A percentile compares a stretch with the other conserved stretches of the same genome.
These are phyloP conservation scores for Deakozyma indianensis DNA, from an alignment of 805 yeast species.

Conservation along the genomic window DNA sequence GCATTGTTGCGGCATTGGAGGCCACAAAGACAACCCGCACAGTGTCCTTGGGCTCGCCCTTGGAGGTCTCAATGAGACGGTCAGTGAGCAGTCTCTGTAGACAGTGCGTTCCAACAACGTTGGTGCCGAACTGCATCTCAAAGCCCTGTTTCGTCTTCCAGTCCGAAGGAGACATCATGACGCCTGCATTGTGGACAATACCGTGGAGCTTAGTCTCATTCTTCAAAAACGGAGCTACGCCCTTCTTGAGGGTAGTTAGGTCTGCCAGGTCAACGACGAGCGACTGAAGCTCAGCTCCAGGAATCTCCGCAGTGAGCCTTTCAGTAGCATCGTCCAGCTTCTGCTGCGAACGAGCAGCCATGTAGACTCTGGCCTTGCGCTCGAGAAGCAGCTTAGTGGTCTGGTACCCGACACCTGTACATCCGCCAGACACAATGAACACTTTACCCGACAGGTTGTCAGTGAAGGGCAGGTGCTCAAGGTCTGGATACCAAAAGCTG, in stretches of 20 bases:
- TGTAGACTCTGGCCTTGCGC: slow-evolving; percentile 21
- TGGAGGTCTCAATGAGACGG: slow-evolving; percentile 21
- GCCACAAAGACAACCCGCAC: slow-evolving; percentile 29
- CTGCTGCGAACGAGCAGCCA: slow-evolving; percentile 21
- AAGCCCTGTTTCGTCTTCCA: slow-evolving; percentile 27
- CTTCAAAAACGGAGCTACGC: slow-evolving; percentile 17
- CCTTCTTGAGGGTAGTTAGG: slow-evolving; percentile 27
- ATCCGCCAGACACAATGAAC: slow-evolving; percentile 21
- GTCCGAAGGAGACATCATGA: slow-evolving; percentile 20
- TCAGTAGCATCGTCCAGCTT: slow-evolving; percentile 19
- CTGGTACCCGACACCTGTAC: slow-evolving; percentile 24
- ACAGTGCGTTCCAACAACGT: slow-evolving; percentile 30
- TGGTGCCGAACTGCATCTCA: slow-evolving; percentile 32
- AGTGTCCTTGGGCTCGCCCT: slow-evolving; percentile 15
- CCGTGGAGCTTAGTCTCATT: slow-evolving; percentile 15
- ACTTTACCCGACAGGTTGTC: slow-evolving; percentile 20
- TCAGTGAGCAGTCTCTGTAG: slow-evolving; percentile 22
- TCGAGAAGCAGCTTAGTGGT: slow-evolving; percentile 19
- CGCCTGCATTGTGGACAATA: slow-evolving; percentile 15
- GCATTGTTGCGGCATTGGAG: slow-evolving; percentile 21
- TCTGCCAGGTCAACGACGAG: slow-evolving; percentile 19
- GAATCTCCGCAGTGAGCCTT: slow-evolving; percentile 9
- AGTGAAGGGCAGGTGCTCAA: not conserved
- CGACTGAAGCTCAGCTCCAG: slow-evolving; percentile 11
- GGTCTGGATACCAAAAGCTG: not conserved